Conservation (phyloP, 441 rosid genomes). For the Populus hybrid region DNA sequence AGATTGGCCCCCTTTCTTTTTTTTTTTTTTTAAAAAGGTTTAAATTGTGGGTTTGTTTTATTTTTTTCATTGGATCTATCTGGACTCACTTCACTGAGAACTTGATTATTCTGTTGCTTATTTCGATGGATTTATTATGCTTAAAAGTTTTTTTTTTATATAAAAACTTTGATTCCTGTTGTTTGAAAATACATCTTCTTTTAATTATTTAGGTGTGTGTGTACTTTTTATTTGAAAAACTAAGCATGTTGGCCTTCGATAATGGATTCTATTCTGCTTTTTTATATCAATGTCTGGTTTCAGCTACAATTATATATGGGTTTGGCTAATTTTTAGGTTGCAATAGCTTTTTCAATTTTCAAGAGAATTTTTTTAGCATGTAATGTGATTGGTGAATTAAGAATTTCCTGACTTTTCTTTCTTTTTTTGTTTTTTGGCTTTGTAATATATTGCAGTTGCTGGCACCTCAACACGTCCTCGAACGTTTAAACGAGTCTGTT, state of each 20-base stretch:
- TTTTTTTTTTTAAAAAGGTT: not conserved
- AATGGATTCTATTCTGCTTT: not conserved
- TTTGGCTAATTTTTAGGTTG: not conserved
- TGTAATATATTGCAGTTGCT: conserved; percentile 54
- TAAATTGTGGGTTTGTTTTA: not conserved
- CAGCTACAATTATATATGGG: not conserved
- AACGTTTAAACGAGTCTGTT: conserved; percentile 62
- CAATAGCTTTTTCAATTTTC: not conserved
- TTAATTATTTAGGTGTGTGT: not conserved
- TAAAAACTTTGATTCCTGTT: not conserved
- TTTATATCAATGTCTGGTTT: not conserved
- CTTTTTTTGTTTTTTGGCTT: not conserved
- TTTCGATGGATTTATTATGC: not conserved
- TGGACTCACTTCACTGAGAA: not conserved
- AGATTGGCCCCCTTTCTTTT: conserved; percentile 2
- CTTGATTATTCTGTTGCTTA: not conserved
- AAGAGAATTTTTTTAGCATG: not conserved
- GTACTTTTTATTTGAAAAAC: not conserved
- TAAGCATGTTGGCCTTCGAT: not conserved
- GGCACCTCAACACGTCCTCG: conserved; percentile 91
- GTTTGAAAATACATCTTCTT: not conserved
- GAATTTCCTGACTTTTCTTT: not conserved
- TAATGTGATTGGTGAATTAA: not conserved
- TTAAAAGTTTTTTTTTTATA: not conserved
- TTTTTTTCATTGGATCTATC: not conserved